A percentile compares a stretch with the other conserved stretches of the same genome.
Conservation (phyloP, 345 rosid genomes). For the Moringa oleifera region DNA sequence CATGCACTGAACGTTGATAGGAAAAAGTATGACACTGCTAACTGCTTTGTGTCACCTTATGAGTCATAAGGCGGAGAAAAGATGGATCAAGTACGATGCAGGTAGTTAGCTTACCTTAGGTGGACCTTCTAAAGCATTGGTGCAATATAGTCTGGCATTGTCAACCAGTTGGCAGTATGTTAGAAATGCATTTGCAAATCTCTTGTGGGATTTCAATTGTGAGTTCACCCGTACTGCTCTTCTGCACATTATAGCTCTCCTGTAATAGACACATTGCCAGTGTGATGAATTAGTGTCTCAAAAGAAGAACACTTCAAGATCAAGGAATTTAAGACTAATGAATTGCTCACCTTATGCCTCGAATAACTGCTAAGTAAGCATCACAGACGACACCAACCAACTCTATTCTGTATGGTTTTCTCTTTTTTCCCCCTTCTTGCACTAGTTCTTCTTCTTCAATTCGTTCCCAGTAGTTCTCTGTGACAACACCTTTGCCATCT, state of each 20-base stretch:
- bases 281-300: slow-evolving; percentile 6
- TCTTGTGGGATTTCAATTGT: slow-evolving; percentile 82
- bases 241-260: slow-evolving; percentile 88
- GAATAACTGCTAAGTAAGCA: slow-evolving; percentile 81
- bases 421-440: slow-evolving; percentile 39
- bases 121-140: slow-evolving; percentile 74
- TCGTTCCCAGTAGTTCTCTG: slow-evolving; percentile 81
- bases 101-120: slow-evolving; percentile 46
- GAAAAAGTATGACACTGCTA: too few relatives aligned
- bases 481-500: slow-evolving; percentile 52
- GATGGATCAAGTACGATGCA: too few relatives aligned
- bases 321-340: background rate
- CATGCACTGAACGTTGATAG: too few relatives aligned
- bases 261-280: slow-evolving; percentile 23
- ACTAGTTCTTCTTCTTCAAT: slow-evolving; percentile 49
- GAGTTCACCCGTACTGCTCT: slow-evolving; percentile 90
- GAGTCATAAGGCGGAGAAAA: too few relatives aligned
- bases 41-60: too few relatives aligned
- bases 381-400: slow-evolving; percentile 93
- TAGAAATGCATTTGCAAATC: slow-evolving; percentile 77
- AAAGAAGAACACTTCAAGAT: background rate
- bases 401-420: slow-evolving; percentile 90
- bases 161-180: slow-evolving; percentile 83
- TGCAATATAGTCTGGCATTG: slow-evolving; percentile 74
- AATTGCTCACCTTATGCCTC: slow-evolving; percentile 72